Evolutionary conservation across 108 stramenopile species (phyloP), one percentile per base, ranked within the genome.

Genomic region (Nitzschia putrida): DNA sequence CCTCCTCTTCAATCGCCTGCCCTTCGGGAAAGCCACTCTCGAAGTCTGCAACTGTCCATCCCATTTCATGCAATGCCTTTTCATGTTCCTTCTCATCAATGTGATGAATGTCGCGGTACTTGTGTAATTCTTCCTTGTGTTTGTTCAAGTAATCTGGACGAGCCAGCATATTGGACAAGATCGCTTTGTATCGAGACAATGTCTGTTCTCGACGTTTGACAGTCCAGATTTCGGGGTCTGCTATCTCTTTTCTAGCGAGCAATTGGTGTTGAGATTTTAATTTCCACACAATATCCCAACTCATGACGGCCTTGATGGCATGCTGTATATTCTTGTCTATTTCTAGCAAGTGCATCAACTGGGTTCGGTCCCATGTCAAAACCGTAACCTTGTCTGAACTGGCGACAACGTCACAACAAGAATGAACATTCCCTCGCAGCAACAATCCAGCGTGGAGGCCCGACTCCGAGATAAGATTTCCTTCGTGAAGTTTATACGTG

Each of bases 201-300:
- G 79, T 85, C 76, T 94, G 93, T 55, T 88, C 88, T 9, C 89
- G 81, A 3, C 93, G 80, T 54, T 86, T 87, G 14, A 61, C 45
- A 9, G 90, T 89, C 93, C 90, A 91, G 41, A 67, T 57, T 47
- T 79, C 80, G 10, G 86, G 69, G 61, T 94, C 83, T 12, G 79
- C 61, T n/a, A 90, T 73, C 24, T 67, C 18, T 24, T 80, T 82
- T 12, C 68, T 68, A 0, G 81, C 61, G n/a, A 90, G 55, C 70
- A 88, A 63, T 11, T 63, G 64, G 37, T 90, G 72, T 71, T 94
- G 93, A 0, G 60, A 64, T 68, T 94, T 94, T 12, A 94, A 67
- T 68, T 94, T 94, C 42, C 86, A 87, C 0, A 94, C 88, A 73
- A 94, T 88, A 72, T 94, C 93, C 90, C 90, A 94, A 61, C 77